These are phyloP conservation scores for Salvia hispanica DNA, from an alignment of 257 asterid genomes.

Conservation along the genomic window DNA sequence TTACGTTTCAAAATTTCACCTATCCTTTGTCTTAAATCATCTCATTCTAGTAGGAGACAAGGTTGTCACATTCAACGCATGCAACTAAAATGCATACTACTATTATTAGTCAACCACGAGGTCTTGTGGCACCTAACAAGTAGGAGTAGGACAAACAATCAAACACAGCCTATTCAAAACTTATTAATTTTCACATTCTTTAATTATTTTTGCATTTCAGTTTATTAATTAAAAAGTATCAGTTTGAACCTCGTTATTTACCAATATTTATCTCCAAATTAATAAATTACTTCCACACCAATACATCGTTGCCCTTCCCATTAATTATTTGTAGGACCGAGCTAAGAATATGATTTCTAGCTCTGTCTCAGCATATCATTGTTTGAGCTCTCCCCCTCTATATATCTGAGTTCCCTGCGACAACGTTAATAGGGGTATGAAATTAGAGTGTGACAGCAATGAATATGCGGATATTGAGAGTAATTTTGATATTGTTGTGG, in stretches of 20 bases:
- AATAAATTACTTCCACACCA: background rate
- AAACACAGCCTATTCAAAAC: background rate
- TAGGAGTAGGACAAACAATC: background rate
- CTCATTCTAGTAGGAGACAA: background rate
- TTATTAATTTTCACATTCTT: background rate
- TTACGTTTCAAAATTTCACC: no score
- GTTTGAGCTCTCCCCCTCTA: no score
- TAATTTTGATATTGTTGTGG: constrained; percentile 24
- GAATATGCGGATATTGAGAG: constrained; percentile 39
- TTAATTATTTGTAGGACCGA: constrained; percentile 25
- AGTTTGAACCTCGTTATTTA: background rate
- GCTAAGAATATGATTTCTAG: constrained; percentile 18
- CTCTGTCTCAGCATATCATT: background rate
- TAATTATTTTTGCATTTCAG: background rate
- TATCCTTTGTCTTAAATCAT: no score
- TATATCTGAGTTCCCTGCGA: background rate
- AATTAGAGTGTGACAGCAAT: background rate
- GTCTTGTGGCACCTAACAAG: background rate
- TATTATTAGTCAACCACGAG: background rate
- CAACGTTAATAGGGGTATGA: background rate
- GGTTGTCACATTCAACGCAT: background rate
- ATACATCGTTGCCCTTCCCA: background rate
- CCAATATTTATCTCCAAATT: background rate
- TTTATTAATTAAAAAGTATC: no score
- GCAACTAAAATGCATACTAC: background rate